Evolutionary conservation across 2,329 filamentous ascomycete genomes (phyloP).

Genomic region (Sporothrix variecibatus): DNA sequence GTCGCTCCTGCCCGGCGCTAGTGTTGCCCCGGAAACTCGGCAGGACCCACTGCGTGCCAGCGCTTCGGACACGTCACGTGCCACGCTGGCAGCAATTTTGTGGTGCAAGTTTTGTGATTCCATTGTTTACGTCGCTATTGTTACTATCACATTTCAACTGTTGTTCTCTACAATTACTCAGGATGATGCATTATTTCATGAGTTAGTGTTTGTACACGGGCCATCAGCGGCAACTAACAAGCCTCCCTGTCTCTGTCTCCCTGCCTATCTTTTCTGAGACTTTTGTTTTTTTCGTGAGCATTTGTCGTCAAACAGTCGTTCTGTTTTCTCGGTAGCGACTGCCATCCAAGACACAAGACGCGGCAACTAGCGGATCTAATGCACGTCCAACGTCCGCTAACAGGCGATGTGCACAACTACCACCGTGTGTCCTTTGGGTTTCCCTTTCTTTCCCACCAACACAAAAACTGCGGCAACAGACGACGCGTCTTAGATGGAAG

Average conservation of each 20-base stretch:
- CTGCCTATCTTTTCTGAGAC: background rate
- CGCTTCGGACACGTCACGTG: slow-evolving; percentile 25
- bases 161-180: background rate
- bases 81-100: background rate
- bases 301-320: background rate
- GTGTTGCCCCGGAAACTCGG: slow-evolving; percentile 27
- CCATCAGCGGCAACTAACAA: background rate
- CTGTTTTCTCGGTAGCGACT: background rate
- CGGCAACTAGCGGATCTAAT: slow-evolving; percentile 18
- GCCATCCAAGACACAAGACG: background rate
- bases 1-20: slow-evolving; percentile 13
- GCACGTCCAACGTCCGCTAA: slow-evolving; percentile 10
- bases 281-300: too few species aligned
- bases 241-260: background rate
- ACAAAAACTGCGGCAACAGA: background rate
- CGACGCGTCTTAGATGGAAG: background rate
- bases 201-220: slow-evolving; percentile 1
- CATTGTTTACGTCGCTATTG: background rate
- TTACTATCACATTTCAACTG: background rate
- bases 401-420: background rate
- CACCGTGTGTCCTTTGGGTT: background rate
- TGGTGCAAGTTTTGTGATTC: too few species aligned
- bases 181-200: background rate
- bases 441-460: background rate
- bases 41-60: background rate